These are phyloP conservation scores for Mucor saturninus DNA, from an alignment of 371 early-diverging fungal species.

Conservation along the genomic window DNA sequence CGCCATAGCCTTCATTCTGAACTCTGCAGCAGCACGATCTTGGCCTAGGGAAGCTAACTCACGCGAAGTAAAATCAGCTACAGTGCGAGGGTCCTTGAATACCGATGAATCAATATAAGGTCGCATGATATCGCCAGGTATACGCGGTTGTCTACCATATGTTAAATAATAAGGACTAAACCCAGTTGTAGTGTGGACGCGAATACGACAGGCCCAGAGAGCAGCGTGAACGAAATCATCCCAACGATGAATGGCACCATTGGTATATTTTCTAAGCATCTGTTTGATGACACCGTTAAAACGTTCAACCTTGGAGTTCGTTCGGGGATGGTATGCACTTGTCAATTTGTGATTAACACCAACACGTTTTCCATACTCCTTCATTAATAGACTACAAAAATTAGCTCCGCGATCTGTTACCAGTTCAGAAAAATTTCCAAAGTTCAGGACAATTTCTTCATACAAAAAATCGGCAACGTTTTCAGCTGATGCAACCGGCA, in stretches of 20 bases:
- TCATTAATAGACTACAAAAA: conserved; percentile 14
- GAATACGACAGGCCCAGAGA: conserved; percentile 16
- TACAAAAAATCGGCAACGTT: conserved; percentile 38
- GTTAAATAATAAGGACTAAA: conserved; percentile 22
- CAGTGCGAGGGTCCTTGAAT: conserved; percentile 7
- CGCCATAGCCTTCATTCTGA: conserved; percentile 7
- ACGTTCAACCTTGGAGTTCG: conserved; percentile 31
- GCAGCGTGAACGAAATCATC: conserved; percentile 25
- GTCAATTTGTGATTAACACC: conserved; percentile 14
- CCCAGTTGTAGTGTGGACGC: conserved; percentile 15
- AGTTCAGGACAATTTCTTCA: conserved; percentile 33
- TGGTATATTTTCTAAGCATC: conserved; percentile 23
- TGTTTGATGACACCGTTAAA: conserved; percentile 17
- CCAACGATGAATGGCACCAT: conserved; percentile 23
- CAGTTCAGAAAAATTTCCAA: conserved; percentile 34
- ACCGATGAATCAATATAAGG: conserved; percentile 36
- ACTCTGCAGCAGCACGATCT: conserved; percentile 20
- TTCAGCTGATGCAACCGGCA: conserved; percentile 21
- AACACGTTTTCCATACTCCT: conserved; percentile 11
- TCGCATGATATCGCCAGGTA: conserved; percentile 18
- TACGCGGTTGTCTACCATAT: conserved; percentile 24
- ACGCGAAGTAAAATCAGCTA: conserved; percentile 13
- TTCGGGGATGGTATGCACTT: conserved; percentile 35
- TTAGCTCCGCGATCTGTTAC: no score
- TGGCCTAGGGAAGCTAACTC: conserved; percentile 10